Evolutionary conservation across 306 rosid species (phyloP), one percentile per base, ranked within the genome.

Genomic region (Vigna reflexopilosa): DNA sequence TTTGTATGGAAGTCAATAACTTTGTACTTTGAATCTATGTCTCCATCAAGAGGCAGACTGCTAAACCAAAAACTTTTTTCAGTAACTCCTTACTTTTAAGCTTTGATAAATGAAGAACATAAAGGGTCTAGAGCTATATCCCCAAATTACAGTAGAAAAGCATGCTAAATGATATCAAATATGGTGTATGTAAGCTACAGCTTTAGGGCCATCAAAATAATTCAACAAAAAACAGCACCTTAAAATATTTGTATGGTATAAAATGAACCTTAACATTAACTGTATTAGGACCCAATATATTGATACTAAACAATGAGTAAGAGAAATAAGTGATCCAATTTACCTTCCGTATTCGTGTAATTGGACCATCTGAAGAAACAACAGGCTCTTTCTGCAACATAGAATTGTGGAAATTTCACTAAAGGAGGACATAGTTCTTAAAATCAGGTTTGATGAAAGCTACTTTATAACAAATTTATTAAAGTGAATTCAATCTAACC

Each of bases 331-430:
- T 4, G 44, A 49, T 54, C 26, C 28, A 85, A 56, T 49, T 76
- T 88, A 93, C 99, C 99, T 93, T 83, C 32, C 97, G 87, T 56
- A 38, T 72, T 70, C 45, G 79, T 66, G 90, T 80, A 85, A 96
- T 81, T 50, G 75, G 83, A 59, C 97, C 98, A 57, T 96, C 99
- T 7, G 88, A 84, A 51, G 88, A 90, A 83, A 93, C 90, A 51
- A 95, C 93, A 9, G 94, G 94, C 16, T 84, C 90, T 91, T 83
- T 93, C 99, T 95, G 93, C 90, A 88, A 84, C 84, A 84, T 45
- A 82, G 68, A 69, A 70, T 44, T 58, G 40, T 63, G 14, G 69
- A 63, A 63, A 75, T 42, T 66, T 83, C 77, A 82, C 12, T n/a
- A 45, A 70, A 71, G 54, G 73, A 56, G 44, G 30, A 54, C 24